Evolutionary conservation across 139 green algal species (phyloP).

Genomic region (Ettlia oleoabundans): DNA sequence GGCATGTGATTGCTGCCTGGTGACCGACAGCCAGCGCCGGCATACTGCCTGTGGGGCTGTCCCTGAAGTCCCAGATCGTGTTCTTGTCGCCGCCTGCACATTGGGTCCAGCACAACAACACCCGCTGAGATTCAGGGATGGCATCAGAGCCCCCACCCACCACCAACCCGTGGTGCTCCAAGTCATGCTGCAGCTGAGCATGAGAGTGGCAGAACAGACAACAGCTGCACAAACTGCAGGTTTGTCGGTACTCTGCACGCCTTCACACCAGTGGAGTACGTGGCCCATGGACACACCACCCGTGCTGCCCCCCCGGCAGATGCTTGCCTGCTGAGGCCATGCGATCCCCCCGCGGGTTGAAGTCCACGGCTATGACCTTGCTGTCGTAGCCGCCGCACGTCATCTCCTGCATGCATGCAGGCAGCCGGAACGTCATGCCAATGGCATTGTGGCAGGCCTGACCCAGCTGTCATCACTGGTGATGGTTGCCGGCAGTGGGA

Average conservation of each 20-base stretch:
- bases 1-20: slow-evolving; percentile 28
- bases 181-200: no score
- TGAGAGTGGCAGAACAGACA: not conserved
- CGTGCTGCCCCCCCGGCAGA: not conserved
- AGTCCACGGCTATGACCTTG: slow-evolving; percentile 29
- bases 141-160: no score
- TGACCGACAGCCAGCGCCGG: slow-evolving; percentile 34
- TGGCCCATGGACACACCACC: not conserved
- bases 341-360: not conserved
- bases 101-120: no score
- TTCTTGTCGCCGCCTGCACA: slow-evolving; percentile 28
- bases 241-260: not conserved
- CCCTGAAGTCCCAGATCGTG: slow-evolving; percentile 43
- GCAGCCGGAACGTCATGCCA: not conserved
- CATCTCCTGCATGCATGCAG: slow-evolving; percentile 5
- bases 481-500: no score
- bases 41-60: slow-evolving; percentile 18
- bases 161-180: no score
- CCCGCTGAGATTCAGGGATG: no score
- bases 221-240: not conserved
- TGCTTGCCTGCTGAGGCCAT: slow-evolving; percentile 21
- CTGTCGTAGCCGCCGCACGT: slow-evolving; percentile 36
- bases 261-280: no score
- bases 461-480: no score
- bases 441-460: not conserved